phyloP scores from a whole-genome alignment of 1,284 basidiomycete genomes.

The Quambalaria eucalypti region DNA sequence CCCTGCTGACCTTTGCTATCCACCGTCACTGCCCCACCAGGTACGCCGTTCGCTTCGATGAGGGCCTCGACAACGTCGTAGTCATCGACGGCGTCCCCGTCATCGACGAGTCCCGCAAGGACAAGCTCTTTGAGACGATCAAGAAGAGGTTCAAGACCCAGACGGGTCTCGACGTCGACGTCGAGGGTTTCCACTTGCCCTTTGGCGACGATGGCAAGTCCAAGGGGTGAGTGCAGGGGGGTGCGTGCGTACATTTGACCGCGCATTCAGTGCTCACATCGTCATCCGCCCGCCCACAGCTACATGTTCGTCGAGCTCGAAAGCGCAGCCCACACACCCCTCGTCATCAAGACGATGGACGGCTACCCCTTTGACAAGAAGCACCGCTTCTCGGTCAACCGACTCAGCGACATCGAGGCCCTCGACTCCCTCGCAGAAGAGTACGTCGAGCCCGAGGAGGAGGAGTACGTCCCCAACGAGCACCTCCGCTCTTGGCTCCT shows the following conservation, averaged over 20 bases:
- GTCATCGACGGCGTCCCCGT: slow-evolving; percentile 49
- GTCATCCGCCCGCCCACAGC: slow-evolving; percentile 49
- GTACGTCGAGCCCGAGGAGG: slow-evolving; percentile 68
- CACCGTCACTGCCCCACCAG: slow-evolving; percentile 9
- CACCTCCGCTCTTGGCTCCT: slow-evolving; percentile 91
- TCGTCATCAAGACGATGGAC: slow-evolving; percentile 71
- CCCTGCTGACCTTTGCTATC: background rate
- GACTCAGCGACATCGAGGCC: slow-evolving; percentile 84
- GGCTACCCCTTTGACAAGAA: slow-evolving; percentile 82
- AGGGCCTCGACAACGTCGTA: slow-evolving; percentile 49
- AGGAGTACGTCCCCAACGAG: slow-evolving; percentile 80
- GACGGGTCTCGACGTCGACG: slow-evolving; percentile 43
- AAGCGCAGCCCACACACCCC: slow-evolving; percentile 67
- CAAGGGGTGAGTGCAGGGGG: slow-evolving; percentile 35
- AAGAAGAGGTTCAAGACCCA: slow-evolving; percentile 47
- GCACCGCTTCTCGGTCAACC: slow-evolving; percentile 81
- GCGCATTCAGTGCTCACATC: background rate
- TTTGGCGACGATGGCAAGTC: slow-evolving; percentile 44
- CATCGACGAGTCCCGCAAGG: slow-evolving; percentile 45
- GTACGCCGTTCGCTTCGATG: slow-evolving; percentile 44
- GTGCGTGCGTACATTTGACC: background rate
- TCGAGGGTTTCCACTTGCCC: slow-evolving; percentile 48
- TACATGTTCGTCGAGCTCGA: slow-evolving; percentile 85
- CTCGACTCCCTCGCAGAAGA: slow-evolving; percentile 72
- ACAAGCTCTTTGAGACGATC: slow-evolving; percentile 48